phyloP scores from a whole-genome alignment of 345 rosid species.

The Syzygium jambos region DNA sequence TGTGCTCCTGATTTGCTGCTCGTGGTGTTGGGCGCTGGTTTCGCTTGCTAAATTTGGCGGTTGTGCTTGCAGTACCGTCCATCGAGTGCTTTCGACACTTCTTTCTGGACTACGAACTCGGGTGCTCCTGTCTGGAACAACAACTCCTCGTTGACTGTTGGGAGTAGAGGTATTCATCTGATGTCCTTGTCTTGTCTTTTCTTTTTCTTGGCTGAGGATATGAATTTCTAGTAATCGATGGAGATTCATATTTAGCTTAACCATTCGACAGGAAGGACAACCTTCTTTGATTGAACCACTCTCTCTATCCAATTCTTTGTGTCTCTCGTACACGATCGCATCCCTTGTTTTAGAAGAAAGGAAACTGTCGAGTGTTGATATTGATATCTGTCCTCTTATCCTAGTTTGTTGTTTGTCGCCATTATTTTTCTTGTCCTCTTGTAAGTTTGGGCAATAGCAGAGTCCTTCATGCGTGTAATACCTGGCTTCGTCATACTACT shows the following conservation, averaged over 20 bases:
- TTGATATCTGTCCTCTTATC: neutral
- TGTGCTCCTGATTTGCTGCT: neutral
- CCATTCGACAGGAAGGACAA: neutral
- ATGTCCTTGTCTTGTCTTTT: neutral
- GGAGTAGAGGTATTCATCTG: conserved; percentile 50
- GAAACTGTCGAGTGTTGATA: neutral
- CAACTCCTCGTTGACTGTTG: conserved; percentile 70
- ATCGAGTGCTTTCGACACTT: conserved; percentile 55
- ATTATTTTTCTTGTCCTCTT: neutral
- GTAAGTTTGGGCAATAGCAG: neutral
- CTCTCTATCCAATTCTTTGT: neutral
- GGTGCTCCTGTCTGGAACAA: conserved; percentile 85
- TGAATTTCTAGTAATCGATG: neutral
- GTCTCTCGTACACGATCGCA: neutral
- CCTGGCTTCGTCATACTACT: neutral
- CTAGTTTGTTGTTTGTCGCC: neutral
- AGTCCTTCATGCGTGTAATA: neutral
- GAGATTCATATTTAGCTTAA: neutral
- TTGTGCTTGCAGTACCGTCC: conserved; percentile 44
- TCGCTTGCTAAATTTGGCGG: neutral
- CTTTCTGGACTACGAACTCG: conserved; percentile 72
- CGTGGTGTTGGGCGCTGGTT: neutral
- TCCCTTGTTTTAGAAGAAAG: neutral
- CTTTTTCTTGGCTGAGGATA: neutral
- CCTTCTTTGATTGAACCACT: neutral